Evolutionary conservation across 768 basidiomycete genomes (phyloP).

Genomic region (Gautieria morchelliformis): DNA sequence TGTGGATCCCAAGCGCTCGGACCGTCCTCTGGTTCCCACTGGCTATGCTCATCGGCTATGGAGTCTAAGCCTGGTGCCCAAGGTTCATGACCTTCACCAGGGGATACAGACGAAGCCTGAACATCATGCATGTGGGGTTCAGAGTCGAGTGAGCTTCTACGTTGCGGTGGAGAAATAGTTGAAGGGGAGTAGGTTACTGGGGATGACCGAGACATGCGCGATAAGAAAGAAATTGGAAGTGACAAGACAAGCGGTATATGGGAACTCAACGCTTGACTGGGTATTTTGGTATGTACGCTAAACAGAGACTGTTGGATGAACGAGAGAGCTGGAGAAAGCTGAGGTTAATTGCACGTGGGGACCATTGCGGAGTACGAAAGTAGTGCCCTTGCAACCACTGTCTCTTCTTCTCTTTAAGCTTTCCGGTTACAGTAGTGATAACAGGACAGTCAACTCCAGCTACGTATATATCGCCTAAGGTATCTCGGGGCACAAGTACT

Average conservation of each 20-base stretch:
- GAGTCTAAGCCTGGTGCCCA: conserved; percentile 5
- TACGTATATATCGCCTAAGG: too few species aligned
- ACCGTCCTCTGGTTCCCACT: conserved; percentile 3
- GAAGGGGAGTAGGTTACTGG: not conserved
- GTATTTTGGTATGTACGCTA: not conserved
- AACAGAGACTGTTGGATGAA: not conserved
- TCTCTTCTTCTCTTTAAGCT: too few species aligned
- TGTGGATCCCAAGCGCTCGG: conserved; percentile 8
- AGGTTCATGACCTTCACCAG: not conserved
- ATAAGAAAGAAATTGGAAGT: not conserved
- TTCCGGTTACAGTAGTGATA: too few species aligned
- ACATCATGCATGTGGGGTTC: not conserved
- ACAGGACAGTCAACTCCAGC: too few species aligned
- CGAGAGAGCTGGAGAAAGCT: too few species aligned
- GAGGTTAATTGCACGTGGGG: not conserved
- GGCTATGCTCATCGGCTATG: conserved; percentile 1
- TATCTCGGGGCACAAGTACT: too few species aligned
- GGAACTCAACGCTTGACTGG: not conserved
- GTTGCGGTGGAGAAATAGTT: not conserved
- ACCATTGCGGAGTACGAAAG: not conserved
- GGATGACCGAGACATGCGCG: not conserved
- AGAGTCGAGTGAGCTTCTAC: not conserved
- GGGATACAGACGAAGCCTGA: not conserved
- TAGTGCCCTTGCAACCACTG: too few species aligned
- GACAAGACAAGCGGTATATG: not conserved